A percentile compares a stretch with the other conserved stretches of the same genome.
Evolutionary conservation across 2,329 filamentous ascomycete species (phyloP).

Genomic region (Beauveria medogensis): DNA sequence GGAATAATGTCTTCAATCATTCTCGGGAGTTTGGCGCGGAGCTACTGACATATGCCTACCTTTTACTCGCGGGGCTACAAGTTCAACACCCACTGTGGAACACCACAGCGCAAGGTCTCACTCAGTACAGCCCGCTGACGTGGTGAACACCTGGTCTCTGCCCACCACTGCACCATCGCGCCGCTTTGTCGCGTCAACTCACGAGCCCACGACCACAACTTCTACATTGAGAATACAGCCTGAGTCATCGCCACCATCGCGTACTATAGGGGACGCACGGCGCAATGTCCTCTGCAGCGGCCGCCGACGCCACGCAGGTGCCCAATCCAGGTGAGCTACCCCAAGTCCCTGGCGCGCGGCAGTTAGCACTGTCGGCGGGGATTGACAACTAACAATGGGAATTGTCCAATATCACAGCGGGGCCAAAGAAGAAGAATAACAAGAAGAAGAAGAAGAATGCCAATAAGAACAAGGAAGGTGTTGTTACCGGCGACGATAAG

Average conservation of each 20-base stretch:
- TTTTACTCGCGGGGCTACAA: not conserved
- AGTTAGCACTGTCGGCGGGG: not conserved
- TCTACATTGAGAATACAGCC: conserved; percentile 17
- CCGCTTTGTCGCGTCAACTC: conserved; percentile 7
- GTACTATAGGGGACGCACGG: not conserved
- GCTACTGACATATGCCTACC: not conserved
- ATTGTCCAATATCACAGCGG: conserved; percentile 19
- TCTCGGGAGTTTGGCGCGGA: not conserved
- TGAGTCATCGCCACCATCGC: not conserved
- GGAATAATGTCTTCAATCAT: not conserved
- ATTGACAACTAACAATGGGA: conserved; percentile 16
- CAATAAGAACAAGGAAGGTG: conserved; percentile 36
- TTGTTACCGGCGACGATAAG: conserved; percentile 26
- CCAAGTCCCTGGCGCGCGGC: not conserved
- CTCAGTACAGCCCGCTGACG: not conserved
- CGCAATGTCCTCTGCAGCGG: conserved; percentile 32
- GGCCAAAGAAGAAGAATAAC: conserved; percentile 48
- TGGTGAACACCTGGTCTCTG: conserved; percentile 2
- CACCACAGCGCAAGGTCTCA: not conserved
- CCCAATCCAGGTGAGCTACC: conserved; percentile 27
- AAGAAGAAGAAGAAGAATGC: conserved; percentile 53
- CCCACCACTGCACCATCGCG: not conserved
- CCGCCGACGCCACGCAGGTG: conserved; percentile 27
- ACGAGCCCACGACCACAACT: conserved; percentile 13
- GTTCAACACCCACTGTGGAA: not conserved